Evolutionary conservation across 2,329 filamentous ascomycete genomes (phyloP).

Genomic region (Aspergillus amoenus): DNA sequence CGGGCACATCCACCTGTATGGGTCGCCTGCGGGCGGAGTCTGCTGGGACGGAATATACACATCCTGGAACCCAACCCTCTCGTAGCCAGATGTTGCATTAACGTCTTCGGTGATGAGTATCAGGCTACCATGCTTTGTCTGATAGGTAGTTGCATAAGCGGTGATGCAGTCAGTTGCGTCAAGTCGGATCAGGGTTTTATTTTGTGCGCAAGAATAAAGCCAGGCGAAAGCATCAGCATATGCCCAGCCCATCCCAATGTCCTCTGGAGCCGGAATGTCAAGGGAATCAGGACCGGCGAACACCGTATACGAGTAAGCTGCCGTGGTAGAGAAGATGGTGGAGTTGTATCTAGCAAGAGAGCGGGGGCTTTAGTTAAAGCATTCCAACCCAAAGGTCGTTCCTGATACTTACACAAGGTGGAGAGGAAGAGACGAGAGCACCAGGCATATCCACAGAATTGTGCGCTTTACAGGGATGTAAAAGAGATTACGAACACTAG

Average conservation of each 20-base stretch:
- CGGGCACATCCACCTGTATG: neutral
- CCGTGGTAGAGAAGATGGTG: conserved; percentile 11
- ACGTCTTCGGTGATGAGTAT: neutral
- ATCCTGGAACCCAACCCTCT: neutral
- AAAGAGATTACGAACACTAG: conserved; percentile 28
- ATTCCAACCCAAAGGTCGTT: neutral
- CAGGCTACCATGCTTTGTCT: neutral
- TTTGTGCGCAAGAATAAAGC: neutral
- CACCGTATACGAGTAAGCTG: conserved; percentile 8
- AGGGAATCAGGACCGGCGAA: neutral
- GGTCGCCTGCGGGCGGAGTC: neutral
- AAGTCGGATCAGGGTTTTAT: neutral
- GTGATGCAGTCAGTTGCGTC: neutral
- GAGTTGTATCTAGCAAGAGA: conserved; percentile 16
- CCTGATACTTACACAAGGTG: conserved; percentile 12
- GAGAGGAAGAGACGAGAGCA: conserved; percentile 13
- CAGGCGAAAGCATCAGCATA: neutral
- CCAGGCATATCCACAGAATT: conserved; percentile 13
- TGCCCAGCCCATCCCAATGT: neutral
- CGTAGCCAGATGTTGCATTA: neutral
- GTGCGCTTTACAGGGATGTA: conserved; percentile 32
- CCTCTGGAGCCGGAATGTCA: neutral
- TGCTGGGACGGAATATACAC: neutral
- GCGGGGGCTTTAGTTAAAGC: neutral
- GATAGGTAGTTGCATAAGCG: neutral